Base-by-base conservation (phyloP, 2,329 filamentous ascomycete genomes). In the Aspergillus amoenus region DNA sequence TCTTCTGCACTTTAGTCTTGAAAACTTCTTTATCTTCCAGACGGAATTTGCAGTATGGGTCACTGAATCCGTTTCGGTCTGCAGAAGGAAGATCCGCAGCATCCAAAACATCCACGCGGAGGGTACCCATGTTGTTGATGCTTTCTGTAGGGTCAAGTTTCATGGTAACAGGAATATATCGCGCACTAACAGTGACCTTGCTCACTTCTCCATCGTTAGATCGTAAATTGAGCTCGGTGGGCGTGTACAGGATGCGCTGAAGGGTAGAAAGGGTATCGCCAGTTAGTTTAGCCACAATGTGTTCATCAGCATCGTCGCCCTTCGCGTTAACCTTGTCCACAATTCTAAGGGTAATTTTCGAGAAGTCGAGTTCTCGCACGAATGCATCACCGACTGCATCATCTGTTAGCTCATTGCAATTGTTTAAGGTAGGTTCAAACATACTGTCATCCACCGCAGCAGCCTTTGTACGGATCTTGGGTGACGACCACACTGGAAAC, bases 71-170 rank as follows among this genome's bases (percentile, higher is more conserved):
- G 70, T 99, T 99, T 34, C 92, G 88, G 70, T 99, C 94, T 27
- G 93, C 93, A 1, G 94, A 88, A 7, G 94, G 94, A n/a, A 99
- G 84, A 58, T 96, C 88, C 8, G 84, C 79, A 17, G 88, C 94
- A 73, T 96, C 92, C 39, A 97, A 79, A 17, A 99, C 84, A 68
- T 97, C 92, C n/a, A 99, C 91, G 18, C 93, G 90, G 21, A 99
- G 86, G 57, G 87, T 93, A 58, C 94, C 94, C 86, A 96, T 96
- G 76, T 99, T 99, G 84, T 97, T 97, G 81, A 99, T 96, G 69
- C 92, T 97, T 76, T 99, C 94, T 67, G 88, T 91, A 0, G 94
- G 90, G 68, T 99, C 92, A 48, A 99, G 88, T 56, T 87, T 81
- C 94, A 99, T 99, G 78, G 90, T 87, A 59, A 97, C 87, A 0